Conservation (phyloP, 129 eudicot species). For the Tagetes erecta region DNA sequence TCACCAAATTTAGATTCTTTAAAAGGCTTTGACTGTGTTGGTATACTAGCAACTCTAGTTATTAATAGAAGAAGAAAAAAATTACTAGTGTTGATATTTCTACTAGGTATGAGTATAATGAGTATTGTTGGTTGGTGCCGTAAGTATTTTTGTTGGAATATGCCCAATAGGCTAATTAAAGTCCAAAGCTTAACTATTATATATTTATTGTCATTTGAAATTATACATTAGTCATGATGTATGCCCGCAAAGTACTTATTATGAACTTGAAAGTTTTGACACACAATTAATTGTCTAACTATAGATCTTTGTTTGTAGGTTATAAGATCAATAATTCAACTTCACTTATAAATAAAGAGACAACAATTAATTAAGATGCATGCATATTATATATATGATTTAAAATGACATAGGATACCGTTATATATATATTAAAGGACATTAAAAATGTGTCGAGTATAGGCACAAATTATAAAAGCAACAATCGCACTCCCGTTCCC, state of each 20-base stretch:
- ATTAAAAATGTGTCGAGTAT: neutral
- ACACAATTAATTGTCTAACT: neutral
- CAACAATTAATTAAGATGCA: neutral
- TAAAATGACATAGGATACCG: constrained; percentile 24
- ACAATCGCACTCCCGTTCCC: constrained; percentile 18
- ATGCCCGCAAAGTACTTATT: neutral
- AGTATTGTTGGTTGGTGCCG: too few relatives aligned
- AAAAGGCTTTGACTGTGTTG: too few relatives aligned
- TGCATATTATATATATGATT: neutral
- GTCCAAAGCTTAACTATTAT: neutral
- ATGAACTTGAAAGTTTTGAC: neutral
- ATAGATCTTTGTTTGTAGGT: neutral
- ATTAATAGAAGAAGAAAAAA: too few relatives aligned
- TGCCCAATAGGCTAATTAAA: constrained; percentile 11
- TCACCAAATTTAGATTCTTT: too few relatives aligned
- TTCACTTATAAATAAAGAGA: neutral
- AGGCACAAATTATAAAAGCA: constrained; percentile 4
- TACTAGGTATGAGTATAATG: too few relatives aligned
- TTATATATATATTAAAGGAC: neutral
- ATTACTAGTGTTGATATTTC: too few relatives aligned
- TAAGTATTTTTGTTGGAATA: neutral
- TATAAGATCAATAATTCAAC: neutral
- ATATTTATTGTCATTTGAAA: constrained; percentile 15
- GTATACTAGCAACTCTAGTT: too few relatives aligned
- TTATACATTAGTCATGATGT: neutral